Conservation (phyloP, 441 rosid species). For the Erysimum cheiri region DNA sequence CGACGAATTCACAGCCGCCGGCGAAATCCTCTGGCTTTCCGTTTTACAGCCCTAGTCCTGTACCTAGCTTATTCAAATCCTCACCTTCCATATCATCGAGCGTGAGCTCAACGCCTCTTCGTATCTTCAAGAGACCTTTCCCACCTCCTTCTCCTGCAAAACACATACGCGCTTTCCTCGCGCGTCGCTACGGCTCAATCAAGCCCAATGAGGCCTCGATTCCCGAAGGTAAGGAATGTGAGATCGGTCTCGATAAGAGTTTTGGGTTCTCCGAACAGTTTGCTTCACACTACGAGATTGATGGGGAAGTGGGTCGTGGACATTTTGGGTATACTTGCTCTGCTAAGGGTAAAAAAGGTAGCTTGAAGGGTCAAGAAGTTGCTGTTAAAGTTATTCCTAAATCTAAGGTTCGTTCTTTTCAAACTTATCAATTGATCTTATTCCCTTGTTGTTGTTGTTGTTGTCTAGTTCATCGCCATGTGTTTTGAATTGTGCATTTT, state of each 20-base stretch:
- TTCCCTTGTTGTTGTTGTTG: background rate
- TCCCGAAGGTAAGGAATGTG: constrained; percentile 80
- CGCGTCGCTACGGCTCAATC: constrained; percentile 75
- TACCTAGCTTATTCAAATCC: constrained; percentile 76
- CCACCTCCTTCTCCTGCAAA: constrained; percentile 97
- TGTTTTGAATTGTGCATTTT: constrained; percentile 3
- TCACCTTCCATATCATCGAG: constrained; percentile 68
- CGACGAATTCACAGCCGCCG: constrained; percentile 47
- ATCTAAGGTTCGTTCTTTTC: constrained; percentile 63
- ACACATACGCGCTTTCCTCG: constrained; percentile 82
- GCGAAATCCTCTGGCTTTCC: constrained; percentile 70
- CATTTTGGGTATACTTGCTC: constrained; percentile 94
- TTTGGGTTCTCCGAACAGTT: constrained; percentile 83
- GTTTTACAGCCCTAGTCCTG: constrained; percentile 86
- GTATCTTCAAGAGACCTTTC: constrained; percentile 86
- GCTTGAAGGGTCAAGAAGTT: constrained; percentile 80
- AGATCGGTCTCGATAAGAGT: constrained; percentile 71
- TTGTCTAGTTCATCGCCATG: constrained; percentile 20
- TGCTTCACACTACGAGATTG: constrained; percentile 65
- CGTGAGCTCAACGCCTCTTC: constrained; percentile 80
- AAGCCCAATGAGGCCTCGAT: constrained; percentile 80
- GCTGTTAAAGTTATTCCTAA: constrained; percentile 95
- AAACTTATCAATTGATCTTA: background rate
- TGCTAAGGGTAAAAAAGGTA: constrained; percentile 81
- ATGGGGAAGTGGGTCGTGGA: constrained; percentile 90